Conservation (phyloP, 176 grass and related monocot species). For the Alloteropsis semialata region DNA sequence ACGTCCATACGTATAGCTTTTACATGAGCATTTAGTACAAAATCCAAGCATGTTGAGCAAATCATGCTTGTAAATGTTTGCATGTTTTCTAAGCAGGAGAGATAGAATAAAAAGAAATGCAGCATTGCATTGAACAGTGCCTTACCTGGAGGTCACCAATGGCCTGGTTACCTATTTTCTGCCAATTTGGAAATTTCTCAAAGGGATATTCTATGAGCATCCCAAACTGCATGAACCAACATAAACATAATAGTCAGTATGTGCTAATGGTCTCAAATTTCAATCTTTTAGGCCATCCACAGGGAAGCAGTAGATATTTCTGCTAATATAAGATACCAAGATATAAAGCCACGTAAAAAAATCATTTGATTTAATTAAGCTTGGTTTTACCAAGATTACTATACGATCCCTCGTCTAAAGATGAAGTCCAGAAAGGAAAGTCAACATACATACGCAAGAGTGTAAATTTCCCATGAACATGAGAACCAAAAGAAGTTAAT, state of each 20-base stretch:
- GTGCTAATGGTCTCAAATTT: background rate
- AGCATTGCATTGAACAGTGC: conserved; percentile 1
- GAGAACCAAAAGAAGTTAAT: conserved; percentile 73
- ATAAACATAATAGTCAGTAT: background rate
- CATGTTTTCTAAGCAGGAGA: background rate
- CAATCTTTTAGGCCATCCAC: background rate
- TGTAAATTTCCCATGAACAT: conserved; percentile 73
- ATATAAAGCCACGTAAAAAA: background rate
- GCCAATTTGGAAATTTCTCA: conserved; percentile 92
- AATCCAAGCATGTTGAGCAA: background rate
- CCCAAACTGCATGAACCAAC: conserved; percentile 76
- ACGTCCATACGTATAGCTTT: background rate
- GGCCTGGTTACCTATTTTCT: conserved; percentile 80
- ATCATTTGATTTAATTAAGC: background rate
- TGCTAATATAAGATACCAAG: background rate
- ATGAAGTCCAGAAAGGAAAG: conserved; percentile 51
- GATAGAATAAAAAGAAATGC: background rate
- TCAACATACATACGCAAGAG: conserved; percentile 57
- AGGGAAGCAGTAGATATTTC: conserved; percentile 1
- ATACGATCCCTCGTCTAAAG: conserved; percentile 31
- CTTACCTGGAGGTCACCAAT: conserved; percentile 97
- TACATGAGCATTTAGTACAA: background rate
- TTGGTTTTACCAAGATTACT: conserved; percentile 22
- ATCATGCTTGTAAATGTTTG: background rate
- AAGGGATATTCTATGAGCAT: conserved; percentile 97